phyloP scores from a whole-genome alignment of 345 rosid genomes.

The Salix udensis region DNA sequence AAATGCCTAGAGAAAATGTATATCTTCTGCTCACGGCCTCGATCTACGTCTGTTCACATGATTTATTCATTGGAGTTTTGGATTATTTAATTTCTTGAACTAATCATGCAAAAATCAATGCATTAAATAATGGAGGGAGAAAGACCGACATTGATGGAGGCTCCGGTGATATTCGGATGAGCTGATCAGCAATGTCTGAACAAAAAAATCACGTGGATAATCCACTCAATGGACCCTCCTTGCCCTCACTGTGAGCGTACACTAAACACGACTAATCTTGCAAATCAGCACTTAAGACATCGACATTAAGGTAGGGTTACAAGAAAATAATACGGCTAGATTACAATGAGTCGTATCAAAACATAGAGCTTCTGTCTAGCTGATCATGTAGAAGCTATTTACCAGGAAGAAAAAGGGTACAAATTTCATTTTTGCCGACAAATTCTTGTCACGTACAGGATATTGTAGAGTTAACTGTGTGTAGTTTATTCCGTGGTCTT shows the following conservation, averaged over 20 bases:
- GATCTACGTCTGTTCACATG: background rate
- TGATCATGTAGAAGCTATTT: no score
- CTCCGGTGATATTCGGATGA: conserved; percentile 15
- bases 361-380: no score
- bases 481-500: background rate
- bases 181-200: conserved; percentile 3
- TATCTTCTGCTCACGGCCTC: background rate
- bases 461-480: background rate
- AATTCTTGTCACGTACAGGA: no score
- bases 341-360: background rate
- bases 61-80: background rate
- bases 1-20: background rate
- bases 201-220: conserved; percentile 31
- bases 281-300: conserved; percentile 11
- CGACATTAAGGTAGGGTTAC: background rate
- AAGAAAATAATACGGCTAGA: background rate
- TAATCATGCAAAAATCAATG: conserved; percentile 1
- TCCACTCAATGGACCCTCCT: conserved; percentile 22
- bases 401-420: no score
- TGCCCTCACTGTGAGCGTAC: conserved; percentile 14
- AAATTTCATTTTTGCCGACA: no score
- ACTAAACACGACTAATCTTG: conserved; percentile 13
- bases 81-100: background rate
- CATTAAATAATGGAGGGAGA: conserved; percentile 25
- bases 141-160: conserved; percentile 28